A percentile compares a stretch with the other conserved stretches of the same genome.
These are phyloP conservation scores for Penicillium sclerotiorum DNA, from an alignment of 2,329 filamentous ascomycete species.

Conservation along the genomic window DNA sequence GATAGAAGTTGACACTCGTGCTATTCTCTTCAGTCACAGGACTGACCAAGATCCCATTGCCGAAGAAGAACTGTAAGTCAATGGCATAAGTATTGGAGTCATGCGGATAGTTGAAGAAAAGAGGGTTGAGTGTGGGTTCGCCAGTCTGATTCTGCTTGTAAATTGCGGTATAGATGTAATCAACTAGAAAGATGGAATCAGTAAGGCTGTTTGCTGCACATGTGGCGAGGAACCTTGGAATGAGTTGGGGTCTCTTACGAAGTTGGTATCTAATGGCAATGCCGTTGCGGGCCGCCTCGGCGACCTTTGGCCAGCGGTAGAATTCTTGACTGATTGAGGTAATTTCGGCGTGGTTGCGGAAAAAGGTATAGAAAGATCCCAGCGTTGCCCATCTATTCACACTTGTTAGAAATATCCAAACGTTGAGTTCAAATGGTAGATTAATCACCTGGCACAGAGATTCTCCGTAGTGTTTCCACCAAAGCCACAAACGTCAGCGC, in stretches of 20 bases:
- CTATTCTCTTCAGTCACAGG: conserved; percentile 57
- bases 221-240: too few species aligned
- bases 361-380: conserved; percentile 75
- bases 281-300: conserved; percentile 66
- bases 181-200: too few species aligned
- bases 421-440: too few species aligned
- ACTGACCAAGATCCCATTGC: conserved; percentile 57
- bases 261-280: conserved; percentile 73
- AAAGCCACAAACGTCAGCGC: conserved; percentile 78
- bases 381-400: conserved; percentile 73
- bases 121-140: conserved; percentile 65
- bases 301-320: conserved; percentile 67
- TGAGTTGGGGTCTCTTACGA: too few species aligned
- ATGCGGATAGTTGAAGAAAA: conserved; percentile 70
- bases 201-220: too few species aligned
- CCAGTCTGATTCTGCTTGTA: conserved; percentile 63
- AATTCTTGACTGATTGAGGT: conserved; percentile 65
- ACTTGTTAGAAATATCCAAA: too few species aligned
- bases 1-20: conserved; percentile 57
- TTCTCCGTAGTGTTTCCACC: conserved; percentile 66
- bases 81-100: conserved; percentile 56
- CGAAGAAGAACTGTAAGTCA: conserved; percentile 62
- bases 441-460: too few species aligned
- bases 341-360: conserved; percentile 69
- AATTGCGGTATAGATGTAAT: conserved; percentile 76